phyloP scores from a whole-genome alignment of 192 early-diverging fungal species.

The Phycomyces nitens region DNA sequence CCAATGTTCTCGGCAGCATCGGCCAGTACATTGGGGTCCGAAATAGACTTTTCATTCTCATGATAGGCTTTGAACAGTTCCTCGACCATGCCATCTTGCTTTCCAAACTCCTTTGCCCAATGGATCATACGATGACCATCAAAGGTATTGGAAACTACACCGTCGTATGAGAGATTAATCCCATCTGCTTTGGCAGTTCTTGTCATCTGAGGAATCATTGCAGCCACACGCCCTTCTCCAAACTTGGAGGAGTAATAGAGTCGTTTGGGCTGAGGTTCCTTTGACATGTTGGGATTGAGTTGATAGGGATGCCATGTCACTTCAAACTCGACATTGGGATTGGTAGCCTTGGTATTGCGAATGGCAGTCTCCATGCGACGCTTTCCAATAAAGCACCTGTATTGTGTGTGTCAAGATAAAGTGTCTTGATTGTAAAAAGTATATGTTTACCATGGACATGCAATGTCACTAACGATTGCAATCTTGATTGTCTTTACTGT shows the following conservation, averaged over 20 bases:
- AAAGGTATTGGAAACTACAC: conserved; percentile 59
- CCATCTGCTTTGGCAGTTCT: conserved; percentile 58
- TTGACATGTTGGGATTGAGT: conserved; percentile 62
- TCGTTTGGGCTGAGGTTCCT: conserved; percentile 45
- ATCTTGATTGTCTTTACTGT: conserved; percentile 43
- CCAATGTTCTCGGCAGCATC: conserved; percentile 57
- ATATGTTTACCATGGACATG: conserved; percentile 62
- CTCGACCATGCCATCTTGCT: conserved; percentile 56
- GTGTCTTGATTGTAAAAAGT: too few species aligned
- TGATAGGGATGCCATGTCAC: conserved; percentile 68
- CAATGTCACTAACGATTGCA: conserved; percentile 61
- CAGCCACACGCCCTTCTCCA: conserved; percentile 47
- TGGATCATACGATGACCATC: conserved; percentile 66
- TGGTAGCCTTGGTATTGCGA: conserved; percentile 34
- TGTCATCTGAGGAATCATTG: conserved; percentile 54
- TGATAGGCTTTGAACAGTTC: conserved; percentile 66
- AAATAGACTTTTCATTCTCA: conserved; percentile 67
- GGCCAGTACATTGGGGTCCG: conserved; percentile 55
- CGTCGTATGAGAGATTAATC: conserved; percentile 63
- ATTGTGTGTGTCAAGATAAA: background rate
- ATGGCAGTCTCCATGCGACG: conserved; percentile 67
- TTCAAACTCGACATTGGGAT: conserved; percentile 53
- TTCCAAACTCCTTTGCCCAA: conserved; percentile 48
- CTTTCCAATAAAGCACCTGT: conserved; percentile 70
- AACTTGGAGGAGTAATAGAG: conserved; percentile 63